Conservation (phyloP, 2,329 filamentous ascomycete genomes). For the Diaporthe citriasiana region DNA sequence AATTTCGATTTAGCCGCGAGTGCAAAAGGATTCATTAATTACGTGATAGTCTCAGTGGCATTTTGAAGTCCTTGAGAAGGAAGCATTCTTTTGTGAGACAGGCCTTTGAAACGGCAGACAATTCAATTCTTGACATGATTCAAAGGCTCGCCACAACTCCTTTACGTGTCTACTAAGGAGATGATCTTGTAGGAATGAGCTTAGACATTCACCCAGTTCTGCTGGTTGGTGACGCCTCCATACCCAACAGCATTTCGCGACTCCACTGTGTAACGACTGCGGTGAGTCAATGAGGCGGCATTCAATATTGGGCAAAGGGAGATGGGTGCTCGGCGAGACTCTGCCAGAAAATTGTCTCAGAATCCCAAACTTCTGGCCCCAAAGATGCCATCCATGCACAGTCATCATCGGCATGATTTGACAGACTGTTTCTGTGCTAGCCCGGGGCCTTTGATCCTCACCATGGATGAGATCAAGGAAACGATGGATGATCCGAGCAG, state of each 20-base stretch:
- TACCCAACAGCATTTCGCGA: not conserved
- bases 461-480: not conserved
- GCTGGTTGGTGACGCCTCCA: not conserved
- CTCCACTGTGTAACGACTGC: not conserved
- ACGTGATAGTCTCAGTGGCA: not conserved
- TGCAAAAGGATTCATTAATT: not conserved
- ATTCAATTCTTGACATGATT: not conserved
- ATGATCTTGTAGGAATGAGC: not conserved
- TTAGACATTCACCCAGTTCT: not conserved
- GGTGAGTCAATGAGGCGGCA: not conserved
- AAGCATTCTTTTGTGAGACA: not conserved
- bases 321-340: conserved; percentile 1
- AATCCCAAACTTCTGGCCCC: not conserved
- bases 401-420: not conserved
- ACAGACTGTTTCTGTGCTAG: not conserved
- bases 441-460: not conserved
- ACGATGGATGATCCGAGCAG: not conserved
- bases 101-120: not conserved
- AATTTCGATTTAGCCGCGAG: not conserved
- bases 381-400: not conserved
- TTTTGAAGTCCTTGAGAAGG: not conserved
- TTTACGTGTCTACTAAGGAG: not conserved
- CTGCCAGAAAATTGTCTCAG: not conserved
- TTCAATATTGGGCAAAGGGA: not conserved
- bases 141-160: not conserved